A percentile compares a stretch with the other conserved stretches of the same genome.
phyloP scores from a whole-genome alignment of 495 filamentous ascomycete species.

The Penicillium canescens region DNA sequence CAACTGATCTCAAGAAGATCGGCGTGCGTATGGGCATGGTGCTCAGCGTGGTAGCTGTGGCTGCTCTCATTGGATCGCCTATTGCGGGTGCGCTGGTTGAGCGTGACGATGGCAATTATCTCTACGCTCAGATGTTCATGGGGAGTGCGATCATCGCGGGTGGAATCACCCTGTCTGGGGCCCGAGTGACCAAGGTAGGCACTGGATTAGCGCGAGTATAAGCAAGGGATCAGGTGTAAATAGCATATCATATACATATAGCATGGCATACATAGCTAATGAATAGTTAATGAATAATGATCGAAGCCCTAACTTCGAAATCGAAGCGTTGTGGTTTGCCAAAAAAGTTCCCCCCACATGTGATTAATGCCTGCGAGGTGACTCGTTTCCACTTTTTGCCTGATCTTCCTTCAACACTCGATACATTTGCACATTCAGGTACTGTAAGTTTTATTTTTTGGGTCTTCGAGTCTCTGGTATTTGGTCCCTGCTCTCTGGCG shows the following conservation, averaged over 20 bases:
- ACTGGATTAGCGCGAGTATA: conserved; percentile 28
- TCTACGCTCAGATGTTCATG: conserved; percentile 59
- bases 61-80: conserved; percentile 71
- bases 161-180: conserved; percentile 41
- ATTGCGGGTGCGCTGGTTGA: conserved; percentile 66
- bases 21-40: conserved; percentile 80
- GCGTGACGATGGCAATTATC: conserved; percentile 49
- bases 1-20: conserved; percentile 63
- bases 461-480: background rate
- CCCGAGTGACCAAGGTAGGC: conserved; percentile 47
- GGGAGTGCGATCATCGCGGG: conserved; percentile 51
- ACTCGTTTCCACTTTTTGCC: conserved; percentile 6
- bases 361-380: conserved; percentile 9
- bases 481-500: no score
- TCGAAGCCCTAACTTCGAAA: background rate
- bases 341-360: background rate
- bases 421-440: background rate
- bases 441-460: background rate
- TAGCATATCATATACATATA: conserved; percentile 1
- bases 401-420: background rate
- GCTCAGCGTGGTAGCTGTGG: conserved; percentile 72
- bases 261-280: background rate
- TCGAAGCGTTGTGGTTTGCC: background rate
- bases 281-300: background rate
- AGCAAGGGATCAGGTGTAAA: conserved; percentile 3